These are phyloP conservation scores for Mycena chlorophos DNA, from an alignment of 768 basidiomycete species.

Conservation along the genomic window DNA sequence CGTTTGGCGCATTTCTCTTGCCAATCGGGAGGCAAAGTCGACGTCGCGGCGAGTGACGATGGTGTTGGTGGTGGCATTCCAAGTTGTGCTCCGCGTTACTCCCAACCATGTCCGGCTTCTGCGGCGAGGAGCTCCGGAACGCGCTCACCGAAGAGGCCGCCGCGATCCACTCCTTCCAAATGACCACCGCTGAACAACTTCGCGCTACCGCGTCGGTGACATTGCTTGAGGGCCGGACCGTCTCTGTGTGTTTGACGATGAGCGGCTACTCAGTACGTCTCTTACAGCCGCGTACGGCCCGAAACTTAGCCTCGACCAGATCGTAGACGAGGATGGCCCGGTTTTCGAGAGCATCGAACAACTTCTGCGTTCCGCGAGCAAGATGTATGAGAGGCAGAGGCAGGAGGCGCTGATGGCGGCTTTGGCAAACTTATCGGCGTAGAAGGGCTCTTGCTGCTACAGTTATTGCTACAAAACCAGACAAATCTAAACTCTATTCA, in stretches of 20 bases:
- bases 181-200: conserved; percentile 39
- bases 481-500: conserved; percentile 14
- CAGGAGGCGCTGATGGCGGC: conserved; percentile 50
- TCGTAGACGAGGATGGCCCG: conserved; percentile 19
- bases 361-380: conserved; percentile 55
- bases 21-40: conserved; percentile 24
- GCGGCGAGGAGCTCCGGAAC: conserved; percentile 49
- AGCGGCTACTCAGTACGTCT: conserved; percentile 57
- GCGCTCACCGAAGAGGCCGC: conserved; percentile 61
- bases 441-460: not conserved
- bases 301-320: conserved; percentile 3
- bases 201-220: conserved; percentile 56
- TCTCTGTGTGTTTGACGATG: conserved; percentile 49
- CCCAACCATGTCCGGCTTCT: conserved; percentile 32
- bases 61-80: not conserved
- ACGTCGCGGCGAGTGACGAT: not conserved
- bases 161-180: conserved; percentile 49
- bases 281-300: not conserved
- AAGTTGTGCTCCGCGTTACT: not conserved
- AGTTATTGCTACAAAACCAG: conserved; percentile 11
- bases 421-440: conserved; percentile 38
- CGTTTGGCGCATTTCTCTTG: conserved; percentile 33
- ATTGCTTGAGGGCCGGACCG: conserved; percentile 53
- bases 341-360: conserved; percentile 61
- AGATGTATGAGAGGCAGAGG: conserved; percentile 48